Base-by-base conservation (phyloP, 768 basidiomycete species). In the Trametes maxima region DNA sequence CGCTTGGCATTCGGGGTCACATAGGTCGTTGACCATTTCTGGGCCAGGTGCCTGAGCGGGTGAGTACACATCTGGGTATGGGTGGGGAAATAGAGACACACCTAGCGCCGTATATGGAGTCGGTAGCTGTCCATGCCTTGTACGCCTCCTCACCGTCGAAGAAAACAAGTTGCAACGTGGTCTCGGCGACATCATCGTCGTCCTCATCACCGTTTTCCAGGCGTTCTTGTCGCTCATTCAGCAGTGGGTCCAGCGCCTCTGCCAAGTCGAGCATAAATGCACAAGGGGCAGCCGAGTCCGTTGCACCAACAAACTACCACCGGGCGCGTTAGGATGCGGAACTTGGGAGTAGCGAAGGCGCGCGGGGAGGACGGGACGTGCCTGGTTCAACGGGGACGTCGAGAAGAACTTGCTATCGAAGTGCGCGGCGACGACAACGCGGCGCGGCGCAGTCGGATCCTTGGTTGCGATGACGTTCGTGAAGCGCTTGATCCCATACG, bases 91-190 rank as follows among this genome's bases (percentile, higher is more conserved):
- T 43, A 4, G 16, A 10, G n/a, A 45, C 75, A 57, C 68, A 94
- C 95, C 92, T 86, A 42, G 96, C 89, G n/a, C 96, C 96, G 71
- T 99, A 99, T 44, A 94, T 87, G 1, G 93, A 95, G 74, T 99
- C 96, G 2, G 83, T 85, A 33, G 80, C 82, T 2, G 93, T 94
- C 96, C 96, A 99, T 25, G 84, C 79, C 48, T 85, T 80, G 74
- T 96, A 98, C 0, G 97, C 97, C 74, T 98, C 97, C 75, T 99
- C 97, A 2, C 97, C 97, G 68, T 99, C 97, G 60, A 99, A 96
- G 72, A 98, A 96, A 11, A 99, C 81, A 10, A 98, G 78, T 71
- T 97, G 94, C 10, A 99, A 74, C 3, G 95, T 96, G 19, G 90
- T 93, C 58, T 92, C 89, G 0, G 85, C 85, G 14, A 87, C 76